These are phyloP conservation scores for Gynostemma pentaphyllum DNA, from an alignment of 306 rosid species.

Conservation along the genomic window DNA sequence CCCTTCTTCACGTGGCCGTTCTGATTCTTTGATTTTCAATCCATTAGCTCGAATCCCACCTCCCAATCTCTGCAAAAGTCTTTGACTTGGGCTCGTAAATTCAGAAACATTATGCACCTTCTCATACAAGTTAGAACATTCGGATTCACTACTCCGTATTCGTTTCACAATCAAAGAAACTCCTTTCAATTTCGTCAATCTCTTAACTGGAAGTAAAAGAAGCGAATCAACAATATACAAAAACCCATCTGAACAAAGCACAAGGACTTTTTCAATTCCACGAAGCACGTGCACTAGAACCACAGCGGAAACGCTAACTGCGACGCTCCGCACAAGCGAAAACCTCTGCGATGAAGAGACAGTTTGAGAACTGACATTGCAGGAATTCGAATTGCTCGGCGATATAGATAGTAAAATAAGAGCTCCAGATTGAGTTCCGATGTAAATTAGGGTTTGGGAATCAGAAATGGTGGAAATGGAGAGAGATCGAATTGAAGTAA, in stretches of 20 bases:
- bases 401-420: constrained; percentile 48
- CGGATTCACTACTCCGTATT: constrained; percentile 38
- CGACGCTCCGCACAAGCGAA: constrained; percentile 32
- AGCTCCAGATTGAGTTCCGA: constrained; percentile 65
- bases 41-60: constrained; percentile 54
- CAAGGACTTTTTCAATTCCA: constrained; percentile 41
- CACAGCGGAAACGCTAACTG: constrained; percentile 40
- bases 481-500: constrained; percentile 45
- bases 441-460: constrained; percentile 32
- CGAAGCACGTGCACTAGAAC: constrained; percentile 35
- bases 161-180: constrained; percentile 44
- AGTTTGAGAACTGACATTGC: not conserved
- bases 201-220: constrained; percentile 36
- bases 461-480: constrained; percentile 35
- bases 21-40: constrained; percentile 49
- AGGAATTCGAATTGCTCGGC: constrained; percentile 6
- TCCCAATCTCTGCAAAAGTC: constrained; percentile 65
- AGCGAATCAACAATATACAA: constrained; percentile 52
- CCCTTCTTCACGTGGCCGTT: constrained; percentile 31
- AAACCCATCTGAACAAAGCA: constrained; percentile 53
- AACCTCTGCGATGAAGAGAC: constrained; percentile 26
- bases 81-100: constrained; percentile 31
- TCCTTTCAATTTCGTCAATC: constrained; percentile 49
- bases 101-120: constrained; percentile 16
- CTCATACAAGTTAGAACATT: constrained; percentile 29